phyloP scores from a whole-genome alignment of 1,284 basidiomycete genomes.

The Malassezia restricta region DNA sequence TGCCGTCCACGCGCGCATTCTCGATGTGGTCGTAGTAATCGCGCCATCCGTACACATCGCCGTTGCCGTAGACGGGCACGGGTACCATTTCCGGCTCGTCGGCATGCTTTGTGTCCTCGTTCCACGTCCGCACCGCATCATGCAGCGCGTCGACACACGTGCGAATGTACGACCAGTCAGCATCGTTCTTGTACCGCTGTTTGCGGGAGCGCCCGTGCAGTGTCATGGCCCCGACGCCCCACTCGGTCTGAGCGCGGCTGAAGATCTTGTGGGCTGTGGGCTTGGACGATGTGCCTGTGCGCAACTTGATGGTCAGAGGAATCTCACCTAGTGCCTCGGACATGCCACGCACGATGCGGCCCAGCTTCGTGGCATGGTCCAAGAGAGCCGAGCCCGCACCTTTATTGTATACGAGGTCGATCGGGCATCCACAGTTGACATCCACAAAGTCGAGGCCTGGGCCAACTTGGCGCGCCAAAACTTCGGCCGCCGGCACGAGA shows the following conservation, averaged over 20 bases:
- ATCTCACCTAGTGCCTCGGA: conserved; percentile 77
- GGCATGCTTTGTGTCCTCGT: conserved; percentile 26
- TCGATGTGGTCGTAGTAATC: conserved; percentile 71
- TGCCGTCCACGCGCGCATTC: conserved; percentile 69
- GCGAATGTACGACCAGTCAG: conserved; percentile 52
- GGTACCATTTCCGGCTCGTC: conserved; percentile 52
- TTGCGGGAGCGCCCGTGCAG: conserved; percentile 62
- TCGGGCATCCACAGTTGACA: conserved; percentile 91
- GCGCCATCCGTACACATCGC: conserved; percentile 78
- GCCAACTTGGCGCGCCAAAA: conserved; percentile 57
- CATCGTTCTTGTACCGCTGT: conserved; percentile 44
- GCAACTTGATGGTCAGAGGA: conserved; percentile 84
- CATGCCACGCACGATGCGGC: conserved; percentile 82
- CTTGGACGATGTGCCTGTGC: conserved; percentile 63
- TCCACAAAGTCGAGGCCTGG: conserved; percentile 76
- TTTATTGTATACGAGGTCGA: conserved; percentile 83
- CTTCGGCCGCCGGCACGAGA: conserved; percentile 71
- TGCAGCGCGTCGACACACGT: conserved; percentile 74
- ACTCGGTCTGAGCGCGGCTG: conserved; percentile 65
- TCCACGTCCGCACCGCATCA: conserved; percentile 46
- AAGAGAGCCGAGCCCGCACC: conserved; percentile 84
- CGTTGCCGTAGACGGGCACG: conserved; percentile 87
- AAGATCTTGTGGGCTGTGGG: conserved; percentile 66
- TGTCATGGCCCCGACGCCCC: conserved; percentile 66
- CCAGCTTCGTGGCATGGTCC: conserved; percentile 67